Percentiles rank a stretch among this genome's conserved stretches.
Conservation (phyloP, 176 grass and related monocot genomes). For the Luzula sylvatica region DNA sequence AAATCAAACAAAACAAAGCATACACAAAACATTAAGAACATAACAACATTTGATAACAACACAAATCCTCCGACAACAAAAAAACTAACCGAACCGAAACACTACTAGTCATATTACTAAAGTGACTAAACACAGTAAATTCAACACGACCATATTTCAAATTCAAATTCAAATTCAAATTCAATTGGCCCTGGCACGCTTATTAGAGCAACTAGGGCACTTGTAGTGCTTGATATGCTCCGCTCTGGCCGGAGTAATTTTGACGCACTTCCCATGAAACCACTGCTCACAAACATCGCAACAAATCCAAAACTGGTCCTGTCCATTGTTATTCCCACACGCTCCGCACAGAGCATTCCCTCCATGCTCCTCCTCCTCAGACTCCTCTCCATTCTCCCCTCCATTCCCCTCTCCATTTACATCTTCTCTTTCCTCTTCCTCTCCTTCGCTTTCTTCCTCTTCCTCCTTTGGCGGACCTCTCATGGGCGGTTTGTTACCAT, state of each 20-base stretch:
- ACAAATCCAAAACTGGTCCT: constrained; percentile 75
- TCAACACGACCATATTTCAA: constrained; percentile 24
- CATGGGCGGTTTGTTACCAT: constrained; percentile 37
- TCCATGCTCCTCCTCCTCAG: constrained; percentile 40
- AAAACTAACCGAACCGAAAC: constrained; percentile 24
- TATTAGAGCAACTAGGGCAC: constrained; percentile 60
- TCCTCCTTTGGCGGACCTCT: constrained; percentile 33
- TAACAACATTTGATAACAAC: neutral
- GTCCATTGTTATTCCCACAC: constrained; percentile 48
- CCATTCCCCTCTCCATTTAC: neutral
- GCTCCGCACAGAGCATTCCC: constrained; percentile 38
- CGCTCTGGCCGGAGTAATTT: constrained; percentile 67
- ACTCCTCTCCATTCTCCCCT: neutral
- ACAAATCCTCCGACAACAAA: neutral
- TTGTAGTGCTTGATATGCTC: constrained; percentile 89
- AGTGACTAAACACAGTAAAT: constrained; percentile 17
- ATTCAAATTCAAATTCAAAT: constrained; percentile 16
- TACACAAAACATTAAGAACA: neutral
- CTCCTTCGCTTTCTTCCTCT: constrained; percentile 31
- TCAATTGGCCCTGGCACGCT: constrained; percentile 59
- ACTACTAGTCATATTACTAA: constrained; percentile 26
- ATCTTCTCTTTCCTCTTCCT: neutral
- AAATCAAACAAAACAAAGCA: too few species aligned
- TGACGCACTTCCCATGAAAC: constrained; percentile 85
- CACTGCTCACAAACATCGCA: constrained; percentile 76